Conservation (phyloP, 2,329 filamentous ascomycete genomes). For the Pyricularia grisea region DNA sequence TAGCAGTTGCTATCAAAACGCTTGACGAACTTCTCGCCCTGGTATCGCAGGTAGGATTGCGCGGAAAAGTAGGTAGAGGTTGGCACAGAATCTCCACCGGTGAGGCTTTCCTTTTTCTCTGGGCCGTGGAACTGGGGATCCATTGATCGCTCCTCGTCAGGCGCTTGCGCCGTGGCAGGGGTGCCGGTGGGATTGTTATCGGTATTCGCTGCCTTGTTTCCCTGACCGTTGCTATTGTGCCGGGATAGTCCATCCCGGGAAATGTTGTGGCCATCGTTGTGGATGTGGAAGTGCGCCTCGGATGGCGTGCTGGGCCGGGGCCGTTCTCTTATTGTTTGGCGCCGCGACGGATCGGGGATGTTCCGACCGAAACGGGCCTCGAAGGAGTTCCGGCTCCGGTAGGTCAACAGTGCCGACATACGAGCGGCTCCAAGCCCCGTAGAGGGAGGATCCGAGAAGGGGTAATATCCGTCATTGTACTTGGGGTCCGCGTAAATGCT, state of each 20-base stretch:
- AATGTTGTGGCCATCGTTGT: constrained; percentile 71
- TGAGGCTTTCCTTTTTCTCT: constrained; percentile 29
- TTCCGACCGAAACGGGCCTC: constrained; percentile 93
- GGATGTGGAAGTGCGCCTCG: constrained; percentile 68
- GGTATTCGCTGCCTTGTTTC: not conserved
- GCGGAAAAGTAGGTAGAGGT: constrained; percentile 92
- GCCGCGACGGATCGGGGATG: constrained; percentile 73
- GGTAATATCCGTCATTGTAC: constrained; percentile 94
- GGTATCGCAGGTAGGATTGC: constrained; percentile 94
- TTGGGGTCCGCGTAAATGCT: constrained; percentile 98
- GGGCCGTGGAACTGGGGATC: constrained; percentile 16
- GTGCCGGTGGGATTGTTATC: not conserved
- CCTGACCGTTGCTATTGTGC: constrained; percentile 26
- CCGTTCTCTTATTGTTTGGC: constrained; percentile 70
- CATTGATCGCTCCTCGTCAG: constrained; percentile 9
- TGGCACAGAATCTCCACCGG: constrained; percentile 39
- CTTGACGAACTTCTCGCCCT: constrained; percentile 92
- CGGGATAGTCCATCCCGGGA: constrained; percentile 43
- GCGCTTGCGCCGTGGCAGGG: not conserved
- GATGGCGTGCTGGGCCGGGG: constrained; percentile 45
- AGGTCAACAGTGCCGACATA: constrained; percentile 94
- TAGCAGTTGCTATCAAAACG: constrained; percentile 98
- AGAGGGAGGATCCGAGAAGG: constrained; percentile 74
- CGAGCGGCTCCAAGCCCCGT: constrained; percentile 87
- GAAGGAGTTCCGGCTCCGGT: constrained; percentile 93